Percentiles rank a stretch among this genome's conserved stretches.
Evolutionary conservation across 2,329 filamentous ascomycete species (phyloP).

Genomic region (Cyphellophora europaea): DNA sequence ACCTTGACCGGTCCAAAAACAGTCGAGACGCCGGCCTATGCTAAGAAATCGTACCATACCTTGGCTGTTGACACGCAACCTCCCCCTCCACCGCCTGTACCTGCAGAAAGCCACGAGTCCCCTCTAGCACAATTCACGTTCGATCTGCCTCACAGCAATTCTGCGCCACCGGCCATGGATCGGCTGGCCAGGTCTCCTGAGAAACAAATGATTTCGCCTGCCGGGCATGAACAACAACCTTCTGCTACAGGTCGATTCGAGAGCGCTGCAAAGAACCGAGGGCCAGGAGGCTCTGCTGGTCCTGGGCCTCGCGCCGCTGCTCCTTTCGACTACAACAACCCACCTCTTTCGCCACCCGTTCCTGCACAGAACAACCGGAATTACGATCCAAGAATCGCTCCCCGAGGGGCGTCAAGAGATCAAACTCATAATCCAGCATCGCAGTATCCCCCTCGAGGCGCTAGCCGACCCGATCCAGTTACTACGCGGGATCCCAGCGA

Average conservation of each 20-base stretch:
- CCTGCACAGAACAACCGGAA: not conserved
- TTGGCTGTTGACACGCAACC: conserved; percentile 20
- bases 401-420: conserved; percentile 1
- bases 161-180: not conserved
- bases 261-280: no score
- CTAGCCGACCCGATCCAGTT: conserved; percentile 9
- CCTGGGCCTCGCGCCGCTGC: no score
- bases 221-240: no score
- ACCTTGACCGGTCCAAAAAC: conserved; percentile 11
- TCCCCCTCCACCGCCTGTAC: conserved; percentile 39
- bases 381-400: conserved; percentile 1
- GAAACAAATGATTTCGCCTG: no score
- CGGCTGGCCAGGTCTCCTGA: no score
- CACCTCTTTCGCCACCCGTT: not conserved
- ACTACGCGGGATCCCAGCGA: no score
- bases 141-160: conserved; percentile 48
- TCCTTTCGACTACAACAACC: conserved; percentile 1
- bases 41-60: conserved; percentile 21
- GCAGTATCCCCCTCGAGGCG: conserved; percentile 15
- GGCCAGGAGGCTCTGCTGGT: no score
- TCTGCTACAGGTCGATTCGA: no score
- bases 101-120: conserved; percentile 22
- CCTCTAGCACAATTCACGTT: conserved; percentile 55
- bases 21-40: conserved; percentile 16
- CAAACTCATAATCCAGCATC: conserved; percentile 4